These are phyloP conservation scores for Aureobasidium zeae DNA, from an alignment of 2,329 filamentous ascomycete species.

Conservation along the genomic window DNA sequence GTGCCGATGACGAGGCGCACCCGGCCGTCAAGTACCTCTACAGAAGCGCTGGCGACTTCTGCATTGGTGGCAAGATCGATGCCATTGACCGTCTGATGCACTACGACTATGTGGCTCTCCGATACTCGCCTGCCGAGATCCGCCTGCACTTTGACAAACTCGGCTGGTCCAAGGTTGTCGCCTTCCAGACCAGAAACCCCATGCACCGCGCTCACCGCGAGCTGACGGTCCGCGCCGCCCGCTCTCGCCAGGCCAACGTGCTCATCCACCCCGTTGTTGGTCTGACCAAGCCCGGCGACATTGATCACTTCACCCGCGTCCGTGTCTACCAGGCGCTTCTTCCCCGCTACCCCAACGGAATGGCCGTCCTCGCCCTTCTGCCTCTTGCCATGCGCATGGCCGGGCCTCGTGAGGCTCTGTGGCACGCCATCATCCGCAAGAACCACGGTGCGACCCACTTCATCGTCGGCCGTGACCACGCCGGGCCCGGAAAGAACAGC, in stretches of 20 bases:
- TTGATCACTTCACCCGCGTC: slow-evolving; percentile 98
- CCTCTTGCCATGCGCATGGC: slow-evolving; percentile 99
- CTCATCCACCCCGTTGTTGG: slow-evolving; percentile 98
- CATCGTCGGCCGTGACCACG: slow-evolving; percentile 97
- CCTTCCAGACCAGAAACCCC: slow-evolving; percentile 97
- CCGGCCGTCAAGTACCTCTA: slow-evolving; percentile 87
- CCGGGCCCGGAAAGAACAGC: slow-evolving; percentile 96
- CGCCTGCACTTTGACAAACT: slow-evolving; percentile 98
- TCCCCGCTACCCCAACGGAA: slow-evolving; percentile 95
- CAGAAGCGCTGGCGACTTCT: slow-evolving; percentile 72
- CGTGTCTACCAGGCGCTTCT: slow-evolving; percentile 97
- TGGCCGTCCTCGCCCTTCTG: slow-evolving; percentile 91
- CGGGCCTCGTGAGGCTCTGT: slow-evolving; percentile 94
- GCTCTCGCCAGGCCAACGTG: slow-evolving; percentile 92
- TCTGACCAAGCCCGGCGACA: slow-evolving; percentile 97
- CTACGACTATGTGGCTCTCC: slow-evolving; percentile 95
- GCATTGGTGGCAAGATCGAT: slow-evolving; percentile 92
- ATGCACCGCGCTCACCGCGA: slow-evolving; percentile 99
- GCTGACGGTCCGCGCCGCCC: slow-evolving; percentile 91
- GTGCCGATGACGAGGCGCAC: slow-evolving; percentile 70
- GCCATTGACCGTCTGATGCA: slow-evolving; percentile 92
- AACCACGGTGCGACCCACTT: slow-evolving; percentile 99
- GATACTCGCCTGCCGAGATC: slow-evolving; percentile 91
- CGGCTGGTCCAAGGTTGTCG: slow-evolving; percentile 93
- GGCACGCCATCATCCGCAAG: slow-evolving; percentile 99